Conservation (phyloP, 176 grass and related monocot genomes). For the Chrysopogon serrulatus region DNA sequence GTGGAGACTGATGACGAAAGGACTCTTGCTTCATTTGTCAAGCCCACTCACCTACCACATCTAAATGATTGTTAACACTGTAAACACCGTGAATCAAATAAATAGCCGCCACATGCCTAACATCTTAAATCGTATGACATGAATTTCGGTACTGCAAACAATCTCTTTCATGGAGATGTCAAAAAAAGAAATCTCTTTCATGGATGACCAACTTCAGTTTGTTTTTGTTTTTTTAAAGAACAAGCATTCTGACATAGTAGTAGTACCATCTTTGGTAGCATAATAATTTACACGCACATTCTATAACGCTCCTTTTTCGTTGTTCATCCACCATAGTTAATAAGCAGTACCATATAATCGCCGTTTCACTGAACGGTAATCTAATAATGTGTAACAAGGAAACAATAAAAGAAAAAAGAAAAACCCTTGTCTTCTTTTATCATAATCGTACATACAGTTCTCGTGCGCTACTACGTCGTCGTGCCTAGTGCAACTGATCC, state of each 20-base stretch:
- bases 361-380: not conserved
- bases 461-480: too few relatives aligned
- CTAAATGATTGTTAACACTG: not conserved
- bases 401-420: not conserved
- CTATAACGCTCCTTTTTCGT: not conserved
- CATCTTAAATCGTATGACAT: not conserved
- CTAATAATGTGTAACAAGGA: not conserved
- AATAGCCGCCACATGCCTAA: not conserved
- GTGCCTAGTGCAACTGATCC: not conserved
- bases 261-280: too few relatives aligned
- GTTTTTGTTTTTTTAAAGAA: too few relatives aligned
- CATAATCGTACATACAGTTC: not conserved
- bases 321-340: not conserved
- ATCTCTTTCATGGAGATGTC: not conserved
- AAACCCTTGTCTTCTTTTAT: not conserved
- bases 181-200: too few relatives aligned
- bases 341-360: too few relatives aligned
- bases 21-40: not conserved
- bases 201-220: not conserved
- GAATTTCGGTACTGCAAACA: not conserved
- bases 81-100: not conserved
- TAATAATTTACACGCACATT: not conserved
- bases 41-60: not conserved
- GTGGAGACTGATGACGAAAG: not conserved
- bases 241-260: too few relatives aligned